Base-by-base conservation (phyloP, 1,139 yeast species). In the Yamadazyma diddensiae region DNA sequence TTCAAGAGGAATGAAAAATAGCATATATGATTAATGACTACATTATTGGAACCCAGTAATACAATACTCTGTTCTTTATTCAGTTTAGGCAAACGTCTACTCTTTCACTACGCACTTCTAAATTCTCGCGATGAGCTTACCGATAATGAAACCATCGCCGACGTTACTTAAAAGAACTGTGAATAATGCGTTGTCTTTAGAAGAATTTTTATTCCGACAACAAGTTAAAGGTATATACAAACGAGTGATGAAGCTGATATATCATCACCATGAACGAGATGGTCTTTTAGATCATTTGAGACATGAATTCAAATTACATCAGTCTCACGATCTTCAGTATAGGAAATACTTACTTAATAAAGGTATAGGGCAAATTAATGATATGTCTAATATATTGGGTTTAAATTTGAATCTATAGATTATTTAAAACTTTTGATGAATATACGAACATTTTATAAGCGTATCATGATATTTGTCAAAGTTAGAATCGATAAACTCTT, bases 131-230 rank as follows among this genome's bases (percentile, higher is more conserved):
- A 24, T 22, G 25, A 22, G 15, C 12, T n/a, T 7, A 6, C 13
- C 13, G 26, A 12, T 5, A 8, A 24, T 24, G 27, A 14, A 6
- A 24, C 18, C 27, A 9, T 14, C 21, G 27, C n/a, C 13, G 5
- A 13, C 8, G 14, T n/a, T 24, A 8, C 5, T 24, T 6, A 24
- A 24, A 11, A 42, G 41, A n/a, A n/a, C n/a, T n/a, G n/a, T n/a
- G n/a, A n/a, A n/a, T n/a, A n/a, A n/a, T n/a, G n/a, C 59, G 2
- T 39, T 63, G 13, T 52, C 72, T 3, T 49, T 69, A 4, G 71
- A 69, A 23, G 74, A 69, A 39, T 69, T 66, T 40, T 36, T 68
- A 14, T 67, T 68, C 33, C 54, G 71, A 21, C 59, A 53, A 30
- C 56, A 58, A 35, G 55, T 67, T 6, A 48, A 50, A 18, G 43